These are phyloP conservation scores for Elongisporangium prolatum DNA, from an alignment of 352 stramenopile genomes.

Conservation along the genomic window DNA sequence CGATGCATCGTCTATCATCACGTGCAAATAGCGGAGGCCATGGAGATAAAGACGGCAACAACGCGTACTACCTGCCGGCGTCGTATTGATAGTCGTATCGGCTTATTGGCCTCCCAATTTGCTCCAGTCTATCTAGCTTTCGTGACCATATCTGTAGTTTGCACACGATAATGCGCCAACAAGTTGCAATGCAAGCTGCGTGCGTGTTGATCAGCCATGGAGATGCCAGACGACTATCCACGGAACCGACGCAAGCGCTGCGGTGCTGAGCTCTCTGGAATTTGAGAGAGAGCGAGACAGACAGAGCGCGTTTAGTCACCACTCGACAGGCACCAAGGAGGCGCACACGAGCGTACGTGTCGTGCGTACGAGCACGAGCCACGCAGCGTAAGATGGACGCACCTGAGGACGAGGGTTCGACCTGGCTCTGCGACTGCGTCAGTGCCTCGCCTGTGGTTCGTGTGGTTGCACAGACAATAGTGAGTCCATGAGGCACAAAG, in stretches of 20 bases:
- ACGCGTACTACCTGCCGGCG: background rate
- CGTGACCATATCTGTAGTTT: background rate
- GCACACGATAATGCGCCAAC: background rate
- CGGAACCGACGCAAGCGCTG: slow-evolving; percentile 55
- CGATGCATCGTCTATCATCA: background rate
- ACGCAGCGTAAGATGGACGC: background rate
- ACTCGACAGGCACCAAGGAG: background rate
- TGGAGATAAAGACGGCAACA: background rate
- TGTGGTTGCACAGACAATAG: background rate
- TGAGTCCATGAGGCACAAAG: background rate
- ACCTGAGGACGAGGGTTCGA: slow-evolving; percentile 11
- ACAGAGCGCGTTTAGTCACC: background rate
- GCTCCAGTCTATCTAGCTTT: background rate
- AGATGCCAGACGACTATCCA: slow-evolving; percentile 1
- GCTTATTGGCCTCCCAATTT: background rate
- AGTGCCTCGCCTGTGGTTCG: slow-evolving; percentile 3
- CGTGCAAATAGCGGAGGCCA: background rate
- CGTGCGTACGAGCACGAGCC: background rate
- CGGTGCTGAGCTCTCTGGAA: slow-evolving; percentile 23
- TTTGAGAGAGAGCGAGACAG: background rate
- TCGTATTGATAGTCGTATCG: background rate
- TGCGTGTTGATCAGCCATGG: background rate
- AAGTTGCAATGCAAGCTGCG: background rate
- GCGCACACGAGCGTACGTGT: background rate
- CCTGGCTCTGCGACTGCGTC: slow-evolving; percentile 24